phyloP scores from a whole-genome alignment of 148 eudicot genomes.

The Pharnaceum exiguum region DNA sequence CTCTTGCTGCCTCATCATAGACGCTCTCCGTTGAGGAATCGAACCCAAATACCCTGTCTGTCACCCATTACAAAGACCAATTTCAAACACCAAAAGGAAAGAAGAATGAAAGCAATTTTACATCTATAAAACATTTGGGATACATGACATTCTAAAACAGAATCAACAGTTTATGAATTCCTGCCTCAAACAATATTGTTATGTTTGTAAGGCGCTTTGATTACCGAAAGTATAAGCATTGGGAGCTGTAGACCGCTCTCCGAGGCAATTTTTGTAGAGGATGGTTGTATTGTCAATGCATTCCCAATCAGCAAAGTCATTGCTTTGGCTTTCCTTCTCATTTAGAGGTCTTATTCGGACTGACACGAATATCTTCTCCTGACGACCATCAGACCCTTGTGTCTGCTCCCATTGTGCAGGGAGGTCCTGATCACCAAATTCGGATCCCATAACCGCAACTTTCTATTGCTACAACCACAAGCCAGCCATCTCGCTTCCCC shows the following conservation, averaged over 20 bases:
- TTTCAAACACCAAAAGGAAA: neutral
- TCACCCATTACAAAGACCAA: no score
- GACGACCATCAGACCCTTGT: slow-evolving; percentile 34
- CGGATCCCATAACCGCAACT: slow-evolving; percentile 38
- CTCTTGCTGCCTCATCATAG: slow-evolving; percentile 71
- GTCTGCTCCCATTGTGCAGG: slow-evolving; percentile 24
- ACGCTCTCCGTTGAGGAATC: slow-evolving; percentile 61
- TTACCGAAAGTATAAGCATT: slow-evolving; percentile 67
- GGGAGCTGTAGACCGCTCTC: slow-evolving; percentile 52
- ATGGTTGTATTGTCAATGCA: slow-evolving; percentile 58
- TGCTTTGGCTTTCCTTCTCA: slow-evolving; percentile 41
- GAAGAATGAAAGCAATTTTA: neutral
- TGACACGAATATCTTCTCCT: slow-evolving; percentile 69
- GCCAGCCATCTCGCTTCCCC: neutral
- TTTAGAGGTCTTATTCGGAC: slow-evolving; percentile 81
- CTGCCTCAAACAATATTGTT: neutral
- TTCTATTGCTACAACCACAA: no score
- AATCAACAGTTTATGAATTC: neutral
- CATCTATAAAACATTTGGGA: neutral
- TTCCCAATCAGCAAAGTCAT: slow-evolving; percentile 78
- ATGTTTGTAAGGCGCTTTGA: neutral
- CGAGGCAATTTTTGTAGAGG: slow-evolving; percentile 48
- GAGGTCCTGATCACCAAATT: slow-evolving; percentile 43
- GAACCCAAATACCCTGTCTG: slow-evolving; percentile 70
- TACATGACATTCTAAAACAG: neutral